Evolutionary conservation across 495 filamentous ascomycete species (phyloP), one percentile per base, ranked within the genome.

Genomic region (Aspergillus incahuasiensis): DNA sequence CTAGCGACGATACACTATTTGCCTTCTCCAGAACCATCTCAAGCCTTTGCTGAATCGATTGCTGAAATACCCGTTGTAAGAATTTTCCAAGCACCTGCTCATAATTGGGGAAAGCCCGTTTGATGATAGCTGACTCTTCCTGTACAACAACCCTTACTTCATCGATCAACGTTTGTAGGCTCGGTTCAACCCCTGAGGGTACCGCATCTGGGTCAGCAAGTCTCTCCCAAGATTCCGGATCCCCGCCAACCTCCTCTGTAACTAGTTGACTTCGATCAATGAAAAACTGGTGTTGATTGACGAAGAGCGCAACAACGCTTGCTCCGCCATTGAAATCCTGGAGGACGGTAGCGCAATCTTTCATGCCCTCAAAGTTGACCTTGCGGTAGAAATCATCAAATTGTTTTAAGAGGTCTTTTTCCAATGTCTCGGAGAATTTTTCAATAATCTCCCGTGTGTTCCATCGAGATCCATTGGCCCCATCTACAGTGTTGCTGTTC

Each of bases 221-320:
- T 60, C 84, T 87, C 54, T 97, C 91, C 90, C 92, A 90, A 16
- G 82, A 86, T 60, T 95, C 91, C 20, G 82, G 81, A 64, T 96
- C 91, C 5, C 84, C 84, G 30, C 76, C 86, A 16, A 97, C 85
- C 66, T 99, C 92, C 58, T 97, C 95, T 0, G 89, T 91, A 16
- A 96, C 86, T 56, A 96, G 74, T 62, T 95, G 89, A 64, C 87
- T 90, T 15, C 89, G 78, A 61, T 97, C 91, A 62, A 99, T 97
- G 74, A 99, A 99, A 73, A 97, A 97, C 64, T 96, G 87, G 73
- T 97, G 95, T 71, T 99, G 95, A 70, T 99, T 99, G 61, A 99
- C 92, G 66, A 96, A 99, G 44, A 91, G 78, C 25, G 87, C 91
- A 63, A 97, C 92, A 45, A 96, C 94, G 71, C 90, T 96, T 45